A percentile compares a stretch with the other conserved stretches of the same genome.
Conservation (phyloP, 164 flowering plant species). For the Vitis labrusca region DNA sequence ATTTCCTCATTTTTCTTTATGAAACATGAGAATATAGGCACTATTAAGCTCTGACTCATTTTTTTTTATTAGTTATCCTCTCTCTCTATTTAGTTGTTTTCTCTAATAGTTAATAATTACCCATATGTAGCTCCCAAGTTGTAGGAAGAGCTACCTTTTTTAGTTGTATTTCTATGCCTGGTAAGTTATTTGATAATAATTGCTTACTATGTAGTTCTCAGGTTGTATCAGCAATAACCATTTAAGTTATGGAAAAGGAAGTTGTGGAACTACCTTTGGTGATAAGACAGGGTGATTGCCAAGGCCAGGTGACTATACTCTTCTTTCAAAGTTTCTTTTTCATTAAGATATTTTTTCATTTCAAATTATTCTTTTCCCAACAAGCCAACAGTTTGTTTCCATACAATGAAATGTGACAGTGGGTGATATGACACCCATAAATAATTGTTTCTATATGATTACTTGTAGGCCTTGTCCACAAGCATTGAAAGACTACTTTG, state of each 20-base stretch:
- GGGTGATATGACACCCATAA: background rate
- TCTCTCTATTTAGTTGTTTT: too few species aligned
- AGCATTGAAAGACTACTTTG: conserved; percentile 35
- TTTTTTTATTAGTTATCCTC: too few species aligned
- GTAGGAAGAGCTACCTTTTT: background rate
- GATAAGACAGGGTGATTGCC: conserved; percentile 38
- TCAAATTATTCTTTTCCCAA: too few species aligned
- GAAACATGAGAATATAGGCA: too few species aligned
- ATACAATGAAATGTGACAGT: background rate
- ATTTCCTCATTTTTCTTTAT: too few species aligned
- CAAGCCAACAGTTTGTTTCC: too few species aligned
- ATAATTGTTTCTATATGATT: conserved; percentile 42
- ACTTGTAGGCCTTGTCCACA: conserved; percentile 49
- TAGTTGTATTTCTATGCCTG: background rate
- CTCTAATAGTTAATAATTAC: too few species aligned
- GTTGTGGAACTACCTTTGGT: conserved; percentile 68
- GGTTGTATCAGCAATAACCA: conserved; percentile 47
- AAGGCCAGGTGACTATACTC: conserved; percentile 44
- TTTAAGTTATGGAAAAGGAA: conserved; percentile 54
- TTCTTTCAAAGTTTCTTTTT: background rate
- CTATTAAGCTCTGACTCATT: too few species aligned
- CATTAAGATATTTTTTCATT: background rate
- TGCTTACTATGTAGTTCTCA: conserved; percentile 32
- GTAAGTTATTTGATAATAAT: background rate
- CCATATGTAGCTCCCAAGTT: too few species aligned